phyloP scores from a whole-genome alignment of 129 eudicot genomes.

The Flaveria bidentis region DNA sequence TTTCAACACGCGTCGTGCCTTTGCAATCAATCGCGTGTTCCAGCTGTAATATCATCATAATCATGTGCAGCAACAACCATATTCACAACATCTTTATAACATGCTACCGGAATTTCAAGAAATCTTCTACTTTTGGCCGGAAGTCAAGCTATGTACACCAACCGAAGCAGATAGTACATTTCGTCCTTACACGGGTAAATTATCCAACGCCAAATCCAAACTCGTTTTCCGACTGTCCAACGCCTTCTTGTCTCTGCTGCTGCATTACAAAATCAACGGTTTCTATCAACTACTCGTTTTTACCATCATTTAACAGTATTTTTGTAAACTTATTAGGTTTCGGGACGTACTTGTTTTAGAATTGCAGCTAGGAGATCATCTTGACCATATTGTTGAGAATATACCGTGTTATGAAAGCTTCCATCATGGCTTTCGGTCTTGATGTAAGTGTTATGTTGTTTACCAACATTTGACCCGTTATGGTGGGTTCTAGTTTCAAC shows the following conservation, averaged over 20 bases:
- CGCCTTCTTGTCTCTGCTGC: slow-evolving; percentile 58
- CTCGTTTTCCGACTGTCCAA: slow-evolving; percentile 52
- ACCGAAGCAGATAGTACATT: slow-evolving; percentile 27
- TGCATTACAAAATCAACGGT: slow-evolving; percentile 17
- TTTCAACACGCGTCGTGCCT: slow-evolving; percentile 35
- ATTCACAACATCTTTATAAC: slow-evolving; percentile 33
- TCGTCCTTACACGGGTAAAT: slow-evolving; percentile 59
- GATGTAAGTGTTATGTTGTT: slow-evolving; percentile 40
- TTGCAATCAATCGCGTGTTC: slow-evolving; percentile 36
- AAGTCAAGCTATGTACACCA: slow-evolving; percentile 31
- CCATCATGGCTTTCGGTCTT: slow-evolving; percentile 62
- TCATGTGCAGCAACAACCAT: slow-evolving; percentile 23
- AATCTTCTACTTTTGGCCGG: slow-evolving; percentile 14
- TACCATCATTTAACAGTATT: background rate
- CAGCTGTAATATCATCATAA: slow-evolving; percentile 11
- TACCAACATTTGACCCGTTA: slow-evolving; percentile 40
- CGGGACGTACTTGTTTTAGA: slow-evolving; percentile 65
- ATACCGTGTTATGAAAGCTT: slow-evolving; percentile 45
- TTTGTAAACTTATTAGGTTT: background rate
- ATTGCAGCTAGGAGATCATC: slow-evolving; percentile 85
- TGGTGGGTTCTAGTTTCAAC: slow-evolving; percentile 38
- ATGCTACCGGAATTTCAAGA: slow-evolving; percentile 32
- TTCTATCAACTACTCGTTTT: background rate
- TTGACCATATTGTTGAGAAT: slow-evolving; percentile 55
- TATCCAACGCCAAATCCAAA: slow-evolving; percentile 73